Conservation (phyloP, 2,329 filamentous ascomycete genomes). For the Mycocentrospora acerina region DNA sequence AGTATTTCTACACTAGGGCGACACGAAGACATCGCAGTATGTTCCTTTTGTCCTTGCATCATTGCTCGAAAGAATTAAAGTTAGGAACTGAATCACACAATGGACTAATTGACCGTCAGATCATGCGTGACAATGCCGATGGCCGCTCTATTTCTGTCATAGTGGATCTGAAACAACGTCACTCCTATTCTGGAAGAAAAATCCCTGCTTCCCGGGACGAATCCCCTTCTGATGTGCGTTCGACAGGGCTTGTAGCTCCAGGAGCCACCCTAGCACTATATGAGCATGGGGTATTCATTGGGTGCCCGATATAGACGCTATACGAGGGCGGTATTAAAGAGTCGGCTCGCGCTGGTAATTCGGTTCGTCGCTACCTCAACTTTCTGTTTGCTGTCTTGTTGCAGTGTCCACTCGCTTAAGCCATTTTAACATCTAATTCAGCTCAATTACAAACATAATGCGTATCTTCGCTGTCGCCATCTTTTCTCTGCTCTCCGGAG, state of each 20-base stretch:
- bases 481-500: slow-evolving; percentile 28
- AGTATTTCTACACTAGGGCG: no score
- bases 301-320: not conserved
- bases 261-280: not conserved
- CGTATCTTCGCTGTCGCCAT: slow-evolving; percentile 26
- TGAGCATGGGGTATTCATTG: not conserved
- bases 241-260: no score
- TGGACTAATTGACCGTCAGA: no score
- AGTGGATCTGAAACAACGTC: not conserved
- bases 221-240: no score
- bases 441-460: slow-evolving; percentile 32
- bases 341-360: no score
- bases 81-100: no score
- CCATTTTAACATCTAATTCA: not conserved
- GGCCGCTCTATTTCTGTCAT: not conserved
- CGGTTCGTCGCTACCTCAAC: not conserved
- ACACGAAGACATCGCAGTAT: no score
- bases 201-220: no score
- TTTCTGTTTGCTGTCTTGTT: not conserved
- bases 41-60: no score
- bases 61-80: no score
- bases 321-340: no score
- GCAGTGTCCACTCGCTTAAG: slow-evolving; percentile 2
- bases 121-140: not conserved
- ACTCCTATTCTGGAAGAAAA: not conserved